Evolutionary conservation across 768 basidiomycete genomes (phyloP), one percentile per base, ranked within the genome.

Genomic region (Rhodotorula toruloides): DNA sequence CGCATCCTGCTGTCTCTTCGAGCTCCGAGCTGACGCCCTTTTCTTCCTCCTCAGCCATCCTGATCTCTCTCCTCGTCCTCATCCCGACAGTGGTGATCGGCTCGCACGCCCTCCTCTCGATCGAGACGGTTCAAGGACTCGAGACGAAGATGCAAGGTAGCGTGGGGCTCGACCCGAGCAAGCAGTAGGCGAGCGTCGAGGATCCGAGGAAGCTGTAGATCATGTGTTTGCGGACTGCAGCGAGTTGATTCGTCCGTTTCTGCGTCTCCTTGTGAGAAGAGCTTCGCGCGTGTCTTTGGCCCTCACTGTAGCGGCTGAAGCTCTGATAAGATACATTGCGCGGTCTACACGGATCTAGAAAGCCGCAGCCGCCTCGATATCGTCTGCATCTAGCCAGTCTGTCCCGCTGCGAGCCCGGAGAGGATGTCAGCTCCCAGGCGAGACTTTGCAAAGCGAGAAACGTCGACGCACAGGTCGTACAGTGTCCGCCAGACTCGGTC

Each of bases 81-180:
- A 44, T 74, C 43, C 73, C 73, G 25, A 57, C 71, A 3, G 40
- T 71, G 43, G 32, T 74, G 2, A 43, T 72, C 54, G 63, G 62
- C 19, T 31, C 61, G 29, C 27, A 58, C 19, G 63, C 73, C 0
- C 49, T 74, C 19, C 53, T 58, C 32, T 60, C 63, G 29, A 70
- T 72, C 58, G 68, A 72, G 48, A 69, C 71, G 25, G 47, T 63
- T 9, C 54, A 62, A 2, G 73, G 73, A 2, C 58, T 74, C 48
- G 73, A 74, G 52, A 56, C 54, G 46, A 74, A 74, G 66, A 74
- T 74, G 73, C 19, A 48, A 4, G 73, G 73, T 17, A 31, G 50
- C 10, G 66, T 67, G 27, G 70, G 66, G 12, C 21, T 67, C 46
- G 65, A 71, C 43, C 62, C 65, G 52, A 34, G 37, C 34, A 71